These are phyloP conservation scores for Ogataea glucozyma DNA, from an alignment of 805 yeast species.

Conservation along the genomic window DNA sequence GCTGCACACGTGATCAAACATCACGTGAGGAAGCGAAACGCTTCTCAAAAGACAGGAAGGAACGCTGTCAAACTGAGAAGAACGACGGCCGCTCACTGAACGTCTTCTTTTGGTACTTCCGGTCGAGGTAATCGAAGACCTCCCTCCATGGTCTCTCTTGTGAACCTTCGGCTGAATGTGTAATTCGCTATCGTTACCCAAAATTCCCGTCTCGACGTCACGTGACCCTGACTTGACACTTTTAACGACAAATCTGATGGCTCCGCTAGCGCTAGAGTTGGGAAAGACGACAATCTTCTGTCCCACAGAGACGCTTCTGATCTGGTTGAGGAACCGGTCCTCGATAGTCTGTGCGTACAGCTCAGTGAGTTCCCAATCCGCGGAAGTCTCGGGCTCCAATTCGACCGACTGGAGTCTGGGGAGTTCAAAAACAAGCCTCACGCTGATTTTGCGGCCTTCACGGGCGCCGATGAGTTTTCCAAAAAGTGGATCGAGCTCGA, in stretches of 20 bases:
- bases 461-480: conserved; percentile 51
- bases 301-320: conserved; percentile 65
- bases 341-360: conserved; percentile 77
- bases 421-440: conserved; percentile 49
- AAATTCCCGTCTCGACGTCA: conserved; percentile 37
- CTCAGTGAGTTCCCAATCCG: conserved; percentile 93
- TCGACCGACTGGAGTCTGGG: conserved; percentile 62
- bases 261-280: conserved; percentile 55
- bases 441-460: conserved; percentile 42
- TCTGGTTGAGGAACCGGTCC: conserved; percentile 70
- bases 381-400: conserved; percentile 72
- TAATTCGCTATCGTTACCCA: conserved; percentile 41
- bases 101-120: conserved; percentile 27
- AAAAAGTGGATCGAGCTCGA: conserved; percentile 70
- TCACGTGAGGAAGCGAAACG: conserved; percentile 53
- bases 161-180: conserved; percentile 67
- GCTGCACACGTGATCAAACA: conserved; percentile 27
- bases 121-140: conserved; percentile 8
- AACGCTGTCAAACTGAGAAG: conserved; percentile 33
- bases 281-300: conserved; percentile 72
- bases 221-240: conserved; percentile 38
- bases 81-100: conserved; percentile 34
- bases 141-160: background rate
- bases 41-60: conserved; percentile 50
- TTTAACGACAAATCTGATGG: conserved; percentile 58